These are phyloP conservation scores for Colletotrichum plurivorum DNA, from an alignment of 2,329 filamentous ascomycete genomes.

Conservation along the genomic window DNA sequence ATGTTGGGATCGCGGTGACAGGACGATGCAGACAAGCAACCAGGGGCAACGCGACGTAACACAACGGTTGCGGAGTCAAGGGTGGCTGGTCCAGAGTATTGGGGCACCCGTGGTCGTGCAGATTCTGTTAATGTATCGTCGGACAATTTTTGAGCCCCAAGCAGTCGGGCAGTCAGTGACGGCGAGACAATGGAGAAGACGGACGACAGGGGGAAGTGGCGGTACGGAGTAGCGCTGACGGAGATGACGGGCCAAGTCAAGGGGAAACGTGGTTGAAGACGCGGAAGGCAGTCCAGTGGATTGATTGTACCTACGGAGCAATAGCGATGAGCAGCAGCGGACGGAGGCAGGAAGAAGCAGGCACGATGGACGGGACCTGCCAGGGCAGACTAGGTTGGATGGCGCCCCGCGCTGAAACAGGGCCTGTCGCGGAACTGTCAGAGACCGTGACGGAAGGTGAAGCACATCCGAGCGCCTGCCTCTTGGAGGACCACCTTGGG, in stretches of 20 bases:
- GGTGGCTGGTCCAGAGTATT: background rate
- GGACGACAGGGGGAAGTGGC: slow-evolving; percentile 16
- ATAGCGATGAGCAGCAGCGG: background rate
- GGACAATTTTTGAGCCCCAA: slow-evolving; percentile 20
- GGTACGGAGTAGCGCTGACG: background rate
- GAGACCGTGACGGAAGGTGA: slow-evolving; percentile 46
- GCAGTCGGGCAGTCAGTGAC: slow-evolving; percentile 22
- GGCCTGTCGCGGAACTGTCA: slow-evolving; percentile 50
- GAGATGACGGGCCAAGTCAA: slow-evolving; percentile 12
- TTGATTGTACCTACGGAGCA: background rate
- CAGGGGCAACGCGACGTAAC: slow-evolving; percentile 15
- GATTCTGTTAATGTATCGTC: slow-evolving; percentile 20
- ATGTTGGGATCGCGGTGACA: slow-evolving; percentile 1
- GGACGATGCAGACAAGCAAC: slow-evolving; percentile 22
- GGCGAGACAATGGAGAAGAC: slow-evolving; percentile 20
- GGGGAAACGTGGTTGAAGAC: background rate
- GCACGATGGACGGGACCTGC: no score
- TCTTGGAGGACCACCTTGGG: background rate
- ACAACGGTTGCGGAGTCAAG: background rate
- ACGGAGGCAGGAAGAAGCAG: background rate
- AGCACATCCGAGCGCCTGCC: slow-evolving; percentile 44
- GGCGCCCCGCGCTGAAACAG: slow-evolving; percentile 47
- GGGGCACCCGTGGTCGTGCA: background rate
- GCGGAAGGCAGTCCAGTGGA: background rate
- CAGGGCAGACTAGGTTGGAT: background rate